Base-by-base conservation (phyloP, 192 early-diverging fungal genomes). In the Coemansia sp. region DNA sequence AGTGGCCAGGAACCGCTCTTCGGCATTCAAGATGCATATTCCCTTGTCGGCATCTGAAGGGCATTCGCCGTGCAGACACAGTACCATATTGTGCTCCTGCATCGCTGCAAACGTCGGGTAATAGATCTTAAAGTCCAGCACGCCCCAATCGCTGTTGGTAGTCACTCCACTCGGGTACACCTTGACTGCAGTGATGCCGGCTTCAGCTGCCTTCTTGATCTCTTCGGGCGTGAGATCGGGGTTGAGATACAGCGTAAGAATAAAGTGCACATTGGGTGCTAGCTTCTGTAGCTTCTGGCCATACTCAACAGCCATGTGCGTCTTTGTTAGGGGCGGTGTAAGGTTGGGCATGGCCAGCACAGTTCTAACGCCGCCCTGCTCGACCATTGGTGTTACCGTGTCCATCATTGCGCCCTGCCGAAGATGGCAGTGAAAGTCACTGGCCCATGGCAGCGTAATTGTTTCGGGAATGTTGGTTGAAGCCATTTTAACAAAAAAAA, bases 261-360 rank as follows among this genome's bases (percentile, higher is more conserved):
- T 83, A 77, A 95, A 97, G 16, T 89, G 88, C 39, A 97, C 90
- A 57, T 86, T 80, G 13, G 97, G 94, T 0, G 90, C 92, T 1
- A 95, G 78, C n/a, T 71, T 57, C 72, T 94, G 82, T 11, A 98
- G 84, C 66, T 94, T 66, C 29, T 68, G 67, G 61, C 90, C 90
- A 78, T 98, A 98, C 14, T 84, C 85, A 3, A 97, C 71, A 18
- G 94, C 97, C 85, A 90, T 86, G 18, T 92, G 87, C 8, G 94
- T 92, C 19, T 83, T 93, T 13, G 88, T 89, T 62, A 98, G 87
- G 1, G 95, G 93, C 19, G 97, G 95, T 51, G 90, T 87, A 54
- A 97, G 75, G 74, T 98, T 98, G 59, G 97, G 97, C 95, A 99
- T 99, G 43, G 97, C 91, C 54, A 93, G 93, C 18, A 90, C 94